Base-by-base conservation (phyloP, 208 protist genomes). In the Leishmania gerbilli region DNA sequence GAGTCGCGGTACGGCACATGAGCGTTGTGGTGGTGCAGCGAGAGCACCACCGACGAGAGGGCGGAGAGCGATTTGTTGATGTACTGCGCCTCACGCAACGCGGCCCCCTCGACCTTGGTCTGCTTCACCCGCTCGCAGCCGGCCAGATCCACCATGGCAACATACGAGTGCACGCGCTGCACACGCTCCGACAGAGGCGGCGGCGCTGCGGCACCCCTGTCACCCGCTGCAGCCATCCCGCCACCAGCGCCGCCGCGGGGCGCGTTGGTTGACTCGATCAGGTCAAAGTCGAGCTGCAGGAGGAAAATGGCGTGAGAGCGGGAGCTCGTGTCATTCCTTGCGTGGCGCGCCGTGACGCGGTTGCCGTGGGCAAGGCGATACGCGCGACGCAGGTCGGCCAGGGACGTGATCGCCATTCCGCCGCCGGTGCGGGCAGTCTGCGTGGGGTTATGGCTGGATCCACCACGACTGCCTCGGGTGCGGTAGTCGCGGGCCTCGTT, bases 141-240 rank as follows among this genome's bases (percentile, higher is more conserved):
- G 1, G 99, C 99, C 9, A 99, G 90, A 89, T 99, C 99, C 11
- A 99, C 99, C 80, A 99, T 89, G 31, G 92, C 92, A 56, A 97
- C 91, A 79, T 93, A 96, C 21, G 95, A 98, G 67, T 87, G 85
- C 60, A 94, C 76, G 45, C 80, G 84, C 71, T 87, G 77, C 65
- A 77, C 67, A 47, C 49, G 65, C 78, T 68, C 79, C 40, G 55
- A 77, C 7, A 64, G 60, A 17, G 40, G 58, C 15, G 11, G 49
- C 34, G 72, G 51, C 34, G 31, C 21, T 45, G 71, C 40, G 21
- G 71, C 11, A 56, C 47, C 47, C n/a, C 24, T 24, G 34, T 56
- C 71, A 21, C 56, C 79, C 83, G 37, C 27, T 53, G 40, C 17
- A 53, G 74, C 8, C 31, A 31, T 53, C 51, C 56, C 53, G 7